These are phyloP conservation scores for Pseudogymnoascus sp. DNA, from an alignment of 2,329 filamentous ascomycete species.

Conservation along the genomic window DNA sequence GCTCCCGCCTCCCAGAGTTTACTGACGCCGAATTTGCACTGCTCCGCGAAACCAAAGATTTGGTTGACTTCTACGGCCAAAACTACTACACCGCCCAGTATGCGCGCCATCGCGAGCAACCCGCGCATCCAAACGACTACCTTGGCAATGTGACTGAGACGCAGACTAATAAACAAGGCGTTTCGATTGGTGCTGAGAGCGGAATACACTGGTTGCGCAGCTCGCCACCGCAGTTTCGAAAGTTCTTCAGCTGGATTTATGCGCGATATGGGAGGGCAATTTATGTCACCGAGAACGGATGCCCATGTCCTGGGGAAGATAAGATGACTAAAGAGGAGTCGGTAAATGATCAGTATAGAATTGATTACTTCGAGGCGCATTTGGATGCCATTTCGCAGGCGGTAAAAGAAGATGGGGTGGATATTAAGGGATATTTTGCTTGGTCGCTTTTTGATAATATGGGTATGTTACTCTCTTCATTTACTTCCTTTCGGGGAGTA, in stretches of 20 bases:
- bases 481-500: constrained; percentile 1
- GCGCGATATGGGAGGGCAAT: constrained; percentile 22
- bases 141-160: constrained; percentile 22
- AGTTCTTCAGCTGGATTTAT: constrained; percentile 23
- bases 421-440: constrained; percentile 29
- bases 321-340: constrained; percentile 31
- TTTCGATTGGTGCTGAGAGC: constrained; percentile 21
- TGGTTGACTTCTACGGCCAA: constrained; percentile 25
- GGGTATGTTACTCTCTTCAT: constrained; percentile 22
- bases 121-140: constrained; percentile 21
- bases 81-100: constrained; percentile 27
- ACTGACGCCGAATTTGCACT: constrained; percentile 18
- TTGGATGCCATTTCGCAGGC: constrained; percentile 32
- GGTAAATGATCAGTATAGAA: constrained; percentile 32
- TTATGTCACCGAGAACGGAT: constrained; percentile 27
- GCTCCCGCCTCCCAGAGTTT: constrained; percentile 21
- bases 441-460: constrained; percentile 31
- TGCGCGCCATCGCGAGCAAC: constrained; percentile 20
- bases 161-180: constrained; percentile 21
- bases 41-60: constrained; percentile 17
- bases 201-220: constrained; percentile 17
- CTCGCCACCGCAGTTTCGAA: constrained; percentile 21
- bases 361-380: constrained; percentile 33
- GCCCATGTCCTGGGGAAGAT: constrained; percentile 30
- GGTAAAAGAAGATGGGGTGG: constrained; percentile 20